Conservation (phyloP, 2,329 filamentous ascomycete species). For the Calonectria pauciramosa region DNA sequence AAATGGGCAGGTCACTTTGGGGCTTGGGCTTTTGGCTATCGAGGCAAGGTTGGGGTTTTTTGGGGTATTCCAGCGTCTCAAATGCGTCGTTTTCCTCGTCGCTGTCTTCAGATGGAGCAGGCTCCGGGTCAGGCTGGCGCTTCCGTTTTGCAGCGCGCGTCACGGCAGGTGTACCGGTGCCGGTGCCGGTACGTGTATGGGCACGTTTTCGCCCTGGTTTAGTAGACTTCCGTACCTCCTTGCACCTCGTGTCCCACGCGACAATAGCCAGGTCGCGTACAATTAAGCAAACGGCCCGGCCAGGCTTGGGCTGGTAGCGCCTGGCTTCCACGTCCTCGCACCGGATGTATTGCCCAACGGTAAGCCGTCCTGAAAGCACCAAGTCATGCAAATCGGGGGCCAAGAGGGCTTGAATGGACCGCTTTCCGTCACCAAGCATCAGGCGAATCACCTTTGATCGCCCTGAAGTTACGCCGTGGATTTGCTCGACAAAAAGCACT, state of each 20-base stretch:
- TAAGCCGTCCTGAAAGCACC: slow-evolving; percentile 60
- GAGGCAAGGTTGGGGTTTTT: slow-evolving; percentile 28
- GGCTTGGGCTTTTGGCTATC: not conserved
- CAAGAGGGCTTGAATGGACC: slow-evolving; percentile 68
- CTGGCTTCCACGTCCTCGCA: slow-evolving; percentile 58
- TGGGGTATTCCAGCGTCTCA: slow-evolving; percentile 51
- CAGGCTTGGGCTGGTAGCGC: slow-evolving; percentile 35
- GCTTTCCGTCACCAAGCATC: slow-evolving; percentile 65
- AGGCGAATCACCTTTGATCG: slow-evolving; percentile 62
- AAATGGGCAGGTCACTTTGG: slow-evolving; percentile 45
- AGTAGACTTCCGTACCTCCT: slow-evolving; percentile 5
- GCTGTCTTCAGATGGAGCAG: not conserved
- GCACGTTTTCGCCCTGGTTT: not conserved
- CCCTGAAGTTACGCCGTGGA: slow-evolving; percentile 53
- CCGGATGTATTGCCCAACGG: slow-evolving; percentile 63
- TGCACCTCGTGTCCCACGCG: slow-evolving; percentile 63
- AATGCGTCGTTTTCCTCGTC: slow-evolving; percentile 54
- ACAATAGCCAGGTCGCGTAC: slow-evolving; percentile 60
- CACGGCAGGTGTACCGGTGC: not conserved
- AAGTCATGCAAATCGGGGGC: slow-evolving; percentile 61
- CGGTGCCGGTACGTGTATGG: not conserved
- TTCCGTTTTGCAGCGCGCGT: not conserved
- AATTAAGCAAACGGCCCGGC: slow-evolving; percentile 58
- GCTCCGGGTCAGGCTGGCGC: not conserved
- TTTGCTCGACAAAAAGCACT: slow-evolving; percentile 63